Conservation (phyloP, 305 asterid species). For the Solanum hybrid region DNA sequence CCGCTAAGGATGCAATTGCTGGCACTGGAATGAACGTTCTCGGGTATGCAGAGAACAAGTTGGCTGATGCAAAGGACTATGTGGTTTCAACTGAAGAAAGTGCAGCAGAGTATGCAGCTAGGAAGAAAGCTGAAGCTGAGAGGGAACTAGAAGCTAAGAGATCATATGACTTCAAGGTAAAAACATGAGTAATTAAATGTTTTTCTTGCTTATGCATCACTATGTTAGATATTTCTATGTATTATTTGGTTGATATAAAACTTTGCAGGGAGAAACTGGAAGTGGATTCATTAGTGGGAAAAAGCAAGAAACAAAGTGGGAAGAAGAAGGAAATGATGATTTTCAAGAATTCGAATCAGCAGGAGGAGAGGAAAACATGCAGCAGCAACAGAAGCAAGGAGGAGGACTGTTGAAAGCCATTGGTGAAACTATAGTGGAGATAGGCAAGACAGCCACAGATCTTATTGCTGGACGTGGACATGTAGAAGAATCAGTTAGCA, state of each 20-base stretch:
- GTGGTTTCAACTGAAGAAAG: conserved; percentile 48
- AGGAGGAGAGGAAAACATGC: background rate
- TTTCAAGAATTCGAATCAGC: background rate
- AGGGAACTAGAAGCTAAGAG: conserved; percentile 23
- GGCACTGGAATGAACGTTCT: conserved; percentile 43
- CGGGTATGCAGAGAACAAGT: conserved; percentile 37
- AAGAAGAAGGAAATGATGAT: background rate
- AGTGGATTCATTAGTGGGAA: background rate
- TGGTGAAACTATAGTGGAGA: conserved; percentile 82
- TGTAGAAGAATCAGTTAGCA: background rate
- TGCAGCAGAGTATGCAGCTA: conserved; percentile 56
- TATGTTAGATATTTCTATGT: background rate
- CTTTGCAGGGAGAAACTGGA: background rate
- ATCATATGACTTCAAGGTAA: conserved; percentile 23
- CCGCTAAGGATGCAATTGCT: conserved; percentile 44
- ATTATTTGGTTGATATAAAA: background rate
- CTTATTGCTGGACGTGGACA: conserved; percentile 33
- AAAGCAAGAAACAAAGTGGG: background rate
- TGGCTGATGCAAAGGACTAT: conserved; percentile 49
- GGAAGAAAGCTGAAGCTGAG: conserved; percentile 54
- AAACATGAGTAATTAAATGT: background rate
- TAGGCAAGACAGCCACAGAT: conserved; percentile 61
- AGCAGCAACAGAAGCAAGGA: background rate
- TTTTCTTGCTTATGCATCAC: background rate
- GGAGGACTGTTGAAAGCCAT: conserved; percentile 58